phyloP scores from a whole-genome alignment of 805 yeast species.

The Yarrowia alimentaria region DNA sequence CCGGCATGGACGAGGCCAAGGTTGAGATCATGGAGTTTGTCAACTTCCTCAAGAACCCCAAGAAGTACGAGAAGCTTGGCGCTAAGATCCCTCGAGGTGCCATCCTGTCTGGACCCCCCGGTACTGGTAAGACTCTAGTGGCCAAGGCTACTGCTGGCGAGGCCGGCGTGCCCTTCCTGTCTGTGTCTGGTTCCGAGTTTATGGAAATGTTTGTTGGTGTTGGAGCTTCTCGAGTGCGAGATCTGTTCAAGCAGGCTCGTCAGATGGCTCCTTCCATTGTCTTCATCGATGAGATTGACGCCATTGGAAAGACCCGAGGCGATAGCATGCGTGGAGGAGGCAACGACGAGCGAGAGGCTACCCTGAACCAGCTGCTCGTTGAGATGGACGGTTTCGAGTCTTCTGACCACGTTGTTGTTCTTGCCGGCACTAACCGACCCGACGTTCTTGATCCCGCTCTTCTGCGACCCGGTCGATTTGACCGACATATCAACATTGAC shows the following conservation, averaged over 20 bases:
- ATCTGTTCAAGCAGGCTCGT: slow-evolving; percentile 83
- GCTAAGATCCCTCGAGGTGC: slow-evolving; percentile 97
- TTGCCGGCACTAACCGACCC: slow-evolving; percentile 93
- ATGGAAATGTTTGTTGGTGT: slow-evolving; percentile 98
- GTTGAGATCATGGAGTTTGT: slow-evolving; percentile 96
- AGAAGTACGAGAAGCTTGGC: slow-evolving; percentile 80
- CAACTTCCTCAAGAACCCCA: slow-evolving; percentile 78
- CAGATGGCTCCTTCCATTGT: slow-evolving; percentile 87
- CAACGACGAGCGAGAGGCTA: slow-evolving; percentile 91
- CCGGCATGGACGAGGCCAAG: slow-evolving; percentile 93
- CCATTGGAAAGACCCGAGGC: slow-evolving; percentile 95
- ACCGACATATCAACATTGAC: slow-evolving; percentile 82
- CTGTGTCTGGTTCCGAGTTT: slow-evolving; percentile 91
- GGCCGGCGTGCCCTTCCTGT: slow-evolving; percentile 88
- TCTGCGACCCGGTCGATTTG: slow-evolving; percentile 93
- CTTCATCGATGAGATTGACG: slow-evolving; percentile 93
- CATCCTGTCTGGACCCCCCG: slow-evolving; percentile 90
- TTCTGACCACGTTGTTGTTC: slow-evolving; percentile 86
- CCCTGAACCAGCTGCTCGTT: slow-evolving; percentile 85
- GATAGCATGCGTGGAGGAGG: slow-evolving; percentile 63
- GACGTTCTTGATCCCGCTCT: slow-evolving; percentile 88
- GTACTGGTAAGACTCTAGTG: slow-evolving; percentile 90
- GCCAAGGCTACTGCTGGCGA: slow-evolving; percentile 98
- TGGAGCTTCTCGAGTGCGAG: slow-evolving; percentile 93
- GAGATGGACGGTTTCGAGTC: slow-evolving; percentile 94